These are phyloP conservation scores for Tricholoma saponaceum DNA, from an alignment of 768 basidiomycete species.

Conservation along the genomic window DNA sequence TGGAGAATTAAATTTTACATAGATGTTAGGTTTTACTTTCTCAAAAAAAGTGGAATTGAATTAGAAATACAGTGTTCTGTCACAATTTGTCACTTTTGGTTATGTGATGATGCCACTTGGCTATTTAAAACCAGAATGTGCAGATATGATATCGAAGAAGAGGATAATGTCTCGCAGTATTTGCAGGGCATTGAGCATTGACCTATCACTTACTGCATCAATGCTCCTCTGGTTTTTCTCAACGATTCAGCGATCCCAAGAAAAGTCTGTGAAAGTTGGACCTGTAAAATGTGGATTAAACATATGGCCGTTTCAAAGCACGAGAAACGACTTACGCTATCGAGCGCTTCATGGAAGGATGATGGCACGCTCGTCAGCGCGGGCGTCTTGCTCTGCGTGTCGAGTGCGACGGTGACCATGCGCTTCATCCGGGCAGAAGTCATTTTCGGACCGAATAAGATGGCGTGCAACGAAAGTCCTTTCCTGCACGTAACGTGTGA, in stretches of 20 bases:
- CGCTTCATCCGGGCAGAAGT: constrained; percentile 26
- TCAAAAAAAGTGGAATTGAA: not conserved
- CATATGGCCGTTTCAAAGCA: not conserved
- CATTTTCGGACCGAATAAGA: constrained; percentile 43
- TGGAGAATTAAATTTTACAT: not conserved
- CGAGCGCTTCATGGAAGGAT: constrained; percentile 45
- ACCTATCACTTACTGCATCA: constrained; percentile 17
- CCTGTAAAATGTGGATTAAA: constrained; percentile 29
- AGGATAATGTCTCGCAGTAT: not conserved
- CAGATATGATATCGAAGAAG: not conserved
- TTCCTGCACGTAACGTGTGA: constrained; percentile 30
- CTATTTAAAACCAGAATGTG: no score
- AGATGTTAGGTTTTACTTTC: not conserved
- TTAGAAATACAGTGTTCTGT: not conserved
- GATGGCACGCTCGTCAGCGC: constrained; percentile 30
- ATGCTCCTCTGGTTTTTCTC: constrained; percentile 49
- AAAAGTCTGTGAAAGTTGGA: constrained; percentile 55
- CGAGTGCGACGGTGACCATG: constrained; percentile 50
- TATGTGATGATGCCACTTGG: not conserved
- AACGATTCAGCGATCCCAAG: constrained; percentile 54
- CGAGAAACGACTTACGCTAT: constrained; percentile 36
- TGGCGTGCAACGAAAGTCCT: constrained; percentile 52
- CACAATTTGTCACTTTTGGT: not conserved
- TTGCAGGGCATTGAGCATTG: not conserved
- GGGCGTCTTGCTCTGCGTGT: constrained; percentile 37